Base-by-base conservation (phyloP, 75 land plant species). In the Pinus tabuliformis region DNA sequence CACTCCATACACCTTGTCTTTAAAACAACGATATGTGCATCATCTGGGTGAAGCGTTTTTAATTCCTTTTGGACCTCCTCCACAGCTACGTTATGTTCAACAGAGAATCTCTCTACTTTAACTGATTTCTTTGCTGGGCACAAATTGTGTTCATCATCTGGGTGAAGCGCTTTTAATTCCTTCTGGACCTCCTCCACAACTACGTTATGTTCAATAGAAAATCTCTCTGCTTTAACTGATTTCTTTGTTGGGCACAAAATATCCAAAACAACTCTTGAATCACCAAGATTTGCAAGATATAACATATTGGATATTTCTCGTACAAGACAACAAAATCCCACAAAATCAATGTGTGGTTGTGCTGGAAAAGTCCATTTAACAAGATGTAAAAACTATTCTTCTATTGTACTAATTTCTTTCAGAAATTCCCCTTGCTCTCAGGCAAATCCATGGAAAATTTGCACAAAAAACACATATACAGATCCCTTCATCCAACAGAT, bases 251-350 rank as follows among this genome's bases (percentile, higher is more conserved):
- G n/a, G n/a, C n/a, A n/a, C n/a, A 26, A 22, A 72, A 57, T 49
- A n/a, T 56, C 73, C 18, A 72, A 72, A 54, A 72, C 85, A 45
- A 77, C 94, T 72, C 94, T 70, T 45, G 94, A 92, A 59, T 92
- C 94, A 1, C 95, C 95, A 16, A 90, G 70, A 76, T 92, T 92
- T 16, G 92, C 92, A 17, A 92, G 79, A 61, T 87, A 90, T 57
- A 92, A 49, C 15, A 59, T 70, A 54, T 81, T 78, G 17, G 85
- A 73, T 61, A 92, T 85, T 0, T 83, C 95, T 13, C 95, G 92
- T 28, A 92, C 81, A 14, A 92, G 81, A 72, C 95, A 92, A 74
- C 92, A 92, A 2, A 91, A 87, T 22, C 95, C 93, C 20, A 90
- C 93, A 13, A 90, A 81, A 56, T 87, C 92, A 45, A 90, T 84